Base-by-base conservation (phyloP, 805 yeast species). In the Lipomyces starkeyi region DNA sequence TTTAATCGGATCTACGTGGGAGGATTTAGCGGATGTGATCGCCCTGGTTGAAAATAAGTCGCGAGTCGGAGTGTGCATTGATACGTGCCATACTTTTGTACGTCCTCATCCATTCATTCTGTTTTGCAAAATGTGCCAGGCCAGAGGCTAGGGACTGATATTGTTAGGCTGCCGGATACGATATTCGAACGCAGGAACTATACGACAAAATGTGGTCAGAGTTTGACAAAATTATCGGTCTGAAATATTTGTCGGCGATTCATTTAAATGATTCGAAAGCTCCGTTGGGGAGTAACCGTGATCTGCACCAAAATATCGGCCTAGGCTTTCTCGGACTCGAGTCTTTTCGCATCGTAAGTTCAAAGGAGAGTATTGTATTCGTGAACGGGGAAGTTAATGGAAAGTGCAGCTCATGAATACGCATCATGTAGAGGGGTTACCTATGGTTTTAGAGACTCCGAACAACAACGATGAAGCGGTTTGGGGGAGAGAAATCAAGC, bases 191-290 rank as follows among this genome's bases (percentile, higher is more conserved):
- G 20, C 84, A 83, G 67, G 86, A 83, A 37, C 76, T 80, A 14
- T 91, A 88, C 79, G 81, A 83, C 9, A 79, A 80, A 57, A 93
- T 95, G 77, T 90, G 97, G 96, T 77, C 81, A 4, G 79, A 87
- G 53, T 95, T 91, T 78, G 98, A 93, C 75, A 77, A 82, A 6
- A 81, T 84, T 7, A 83, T 95, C 22, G 99, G 99, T 0, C 81
- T 84, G 74, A 79, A 91, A 71, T 92, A 90, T 76, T 80, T 95
- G 59, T 79, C 87, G 29, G 93, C 96, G 0, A 84, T 95, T 60
- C 99, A 95, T 80, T 80, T 95, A 66, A 95, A 95, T 76, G 99
- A 95, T 77, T 94, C 98, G 7, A 93, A 94, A 80, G 96, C 97
- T 2, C 98, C 98, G 2, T 78, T 91, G 56, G 95, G 89, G 1